Evolutionary conservation across 139 green algal genomes (phyloP), one percentile per base, ranked within the genome.

Genomic region (Micromonas pusilla): DNA sequence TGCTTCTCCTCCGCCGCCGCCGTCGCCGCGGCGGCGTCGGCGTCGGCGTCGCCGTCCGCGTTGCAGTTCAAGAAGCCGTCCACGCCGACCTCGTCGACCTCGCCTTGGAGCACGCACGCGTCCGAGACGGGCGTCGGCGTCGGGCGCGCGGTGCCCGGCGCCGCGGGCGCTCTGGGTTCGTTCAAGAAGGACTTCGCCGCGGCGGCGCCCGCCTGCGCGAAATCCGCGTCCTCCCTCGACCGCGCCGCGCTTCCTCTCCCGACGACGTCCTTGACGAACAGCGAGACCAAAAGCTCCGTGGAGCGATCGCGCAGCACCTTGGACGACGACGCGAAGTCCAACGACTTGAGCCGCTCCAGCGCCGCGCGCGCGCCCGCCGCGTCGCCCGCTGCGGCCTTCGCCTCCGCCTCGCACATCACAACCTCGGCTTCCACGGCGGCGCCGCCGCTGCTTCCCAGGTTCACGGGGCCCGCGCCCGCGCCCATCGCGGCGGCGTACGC

Each of bases 201-300:
- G 13, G 23, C 65, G 65, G 36, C 65, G 65, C 28, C 65, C 13
- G 23, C 65, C 26, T 72, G n/a, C 26, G 33, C 32, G 30, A n/a
- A 67, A 9, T 67, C 60, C 4, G 9, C 19, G 60, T 9, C 9
- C 19, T 67, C 3, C 33, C 37, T 53, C 32, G 34, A 19, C 1
- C 21, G 63, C 1, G 16, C 25, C 26, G 62, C 68, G 2, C 62
- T 36, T 25, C 38, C 30, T 64, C 53, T 39, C 2, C 30, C 13
- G 19, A 75, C 38, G 2, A 62, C 37, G n/a, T 70, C 31, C 53
- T 75, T n/a, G 20, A 75, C 68, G 68, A 75, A 75, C 23, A 75
- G 30, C 19, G 68, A 38, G 2, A 75, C 68, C 2, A 75, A 26
- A 30, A 75, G 34, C 30, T 39, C 38, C 21, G 21, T 33, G 23